Evolutionary conservation across 495 filamentous ascomycete species (phyloP).

Genomic region (Neurospora sublineolata): DNA sequence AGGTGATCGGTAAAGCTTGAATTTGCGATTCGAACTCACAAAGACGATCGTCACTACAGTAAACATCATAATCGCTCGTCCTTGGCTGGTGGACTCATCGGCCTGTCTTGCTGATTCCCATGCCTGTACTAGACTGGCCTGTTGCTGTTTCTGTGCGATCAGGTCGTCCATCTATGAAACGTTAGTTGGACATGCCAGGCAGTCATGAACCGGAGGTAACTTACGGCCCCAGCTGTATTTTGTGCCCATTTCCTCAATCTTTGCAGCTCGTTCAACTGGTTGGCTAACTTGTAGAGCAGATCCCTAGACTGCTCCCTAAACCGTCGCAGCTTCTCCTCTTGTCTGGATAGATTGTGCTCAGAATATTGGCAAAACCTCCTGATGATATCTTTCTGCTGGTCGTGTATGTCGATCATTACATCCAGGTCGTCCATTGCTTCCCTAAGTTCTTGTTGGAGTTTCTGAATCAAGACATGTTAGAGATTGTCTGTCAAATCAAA

Average conservation of each 20-base stretch:
- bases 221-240: conserved; percentile 18
- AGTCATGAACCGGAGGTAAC: neutral
- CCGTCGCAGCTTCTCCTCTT: conserved; percentile 5
- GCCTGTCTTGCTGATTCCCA: conserved; percentile 45
- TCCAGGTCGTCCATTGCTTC: conserved; percentile 64
- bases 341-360: conserved; percentile 9
- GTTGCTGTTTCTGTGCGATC: conserved; percentile 50
- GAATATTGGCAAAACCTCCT: conserved; percentile 48
- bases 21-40: conserved; percentile 11
- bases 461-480: conserved; percentile 38
- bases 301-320: conserved; percentile 20
- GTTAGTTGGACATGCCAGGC: neutral
- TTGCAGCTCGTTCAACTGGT: conserved; percentile 18
- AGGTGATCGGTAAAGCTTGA: neutral
- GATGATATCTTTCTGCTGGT: conserved; percentile 44
- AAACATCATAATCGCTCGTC: conserved; percentile 51
- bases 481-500: no score
- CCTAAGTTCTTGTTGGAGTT: conserved; percentile 52
- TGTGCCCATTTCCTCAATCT: conserved; percentile 15
- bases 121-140: conserved; percentile 49
- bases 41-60: conserved; percentile 52
- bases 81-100: conserved; percentile 46
- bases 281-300: conserved; percentile 1
- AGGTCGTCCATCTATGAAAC: conserved; percentile 30
- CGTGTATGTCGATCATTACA: conserved; percentile 53